Conservation (phyloP, 371 early-diverging fungal species). For the Circinella minor region DNA sequence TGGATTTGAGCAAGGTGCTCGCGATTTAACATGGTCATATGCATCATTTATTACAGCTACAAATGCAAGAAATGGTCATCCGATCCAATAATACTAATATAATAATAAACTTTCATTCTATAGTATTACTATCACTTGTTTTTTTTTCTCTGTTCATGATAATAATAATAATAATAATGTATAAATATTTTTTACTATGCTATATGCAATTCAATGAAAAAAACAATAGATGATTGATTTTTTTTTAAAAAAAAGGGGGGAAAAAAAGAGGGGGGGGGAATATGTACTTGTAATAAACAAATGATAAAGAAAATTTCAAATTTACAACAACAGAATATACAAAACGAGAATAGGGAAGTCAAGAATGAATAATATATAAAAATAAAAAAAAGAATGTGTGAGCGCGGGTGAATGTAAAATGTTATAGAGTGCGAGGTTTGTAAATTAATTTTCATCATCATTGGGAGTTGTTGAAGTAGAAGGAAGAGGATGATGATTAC, state of each 20-base stretch:
- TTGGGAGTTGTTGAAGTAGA: not conserved
- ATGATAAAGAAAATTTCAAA: conserved; percentile 10
- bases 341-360: not conserved
- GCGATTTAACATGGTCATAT: conserved; percentile 80
- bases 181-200: too few species aligned
- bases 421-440: not conserved
- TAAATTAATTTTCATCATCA: not conserved
- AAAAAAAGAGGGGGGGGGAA: not conserved
- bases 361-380: not conserved
- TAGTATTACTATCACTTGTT: too few species aligned
- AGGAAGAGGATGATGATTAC: conserved; percentile 16
- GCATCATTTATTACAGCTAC: conserved; percentile 62
- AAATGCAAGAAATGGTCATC: conserved; percentile 9
- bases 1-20: conserved; percentile 70
- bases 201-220: too few species aligned
- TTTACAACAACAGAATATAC: not conserved
- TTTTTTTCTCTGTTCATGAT: not conserved
- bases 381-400: not conserved
- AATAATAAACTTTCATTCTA: too few species aligned
- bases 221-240: too few species aligned
- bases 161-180: too few species aligned
- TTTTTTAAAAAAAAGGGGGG: not conserved
- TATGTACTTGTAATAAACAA: not conserved
- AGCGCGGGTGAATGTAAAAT: not conserved
- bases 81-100: not conserved